These are phyloP conservation scores for Knufia petricola DNA, from an alignment of 2,329 filamentous ascomycete genomes.

Conservation along the genomic window DNA sequence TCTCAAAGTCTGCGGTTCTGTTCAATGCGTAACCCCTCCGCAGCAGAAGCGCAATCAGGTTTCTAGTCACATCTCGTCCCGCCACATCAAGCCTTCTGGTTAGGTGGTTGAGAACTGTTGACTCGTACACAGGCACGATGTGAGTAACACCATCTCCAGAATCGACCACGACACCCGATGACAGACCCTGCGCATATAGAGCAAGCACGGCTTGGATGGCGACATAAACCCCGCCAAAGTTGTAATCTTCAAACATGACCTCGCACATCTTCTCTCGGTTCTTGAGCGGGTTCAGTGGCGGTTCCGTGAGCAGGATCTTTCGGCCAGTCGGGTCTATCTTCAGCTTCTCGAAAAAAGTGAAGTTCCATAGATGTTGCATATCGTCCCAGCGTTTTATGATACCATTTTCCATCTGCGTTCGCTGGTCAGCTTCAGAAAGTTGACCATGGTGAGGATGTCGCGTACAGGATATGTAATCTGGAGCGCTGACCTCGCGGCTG, in stretches of 20 bases:
- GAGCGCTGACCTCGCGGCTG: constrained; percentile 89
- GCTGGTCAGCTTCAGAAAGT: constrained; percentile 9
- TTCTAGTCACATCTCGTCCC: constrained; percentile 94
- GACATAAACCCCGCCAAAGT: constrained; percentile 93
- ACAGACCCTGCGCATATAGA: constrained; percentile 88
- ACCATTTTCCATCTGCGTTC: constrained; percentile 86
- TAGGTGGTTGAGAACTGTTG: constrained; percentile 92
- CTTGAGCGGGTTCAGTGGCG: constrained; percentile 92
- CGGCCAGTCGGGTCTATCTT: constrained; percentile 79
- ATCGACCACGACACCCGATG: constrained; percentile 94
- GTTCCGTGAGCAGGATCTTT: constrained; percentile 96
- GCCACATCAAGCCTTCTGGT: constrained; percentile 90
- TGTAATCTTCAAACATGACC: constrained; percentile 97
- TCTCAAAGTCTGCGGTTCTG: constrained; percentile 97
- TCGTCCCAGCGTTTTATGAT: constrained; percentile 99
- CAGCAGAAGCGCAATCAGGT: constrained; percentile 87
- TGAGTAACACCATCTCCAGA: constrained; percentile 97
- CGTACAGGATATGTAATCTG: constrained; percentile 90
- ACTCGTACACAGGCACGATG: constrained; percentile 97
- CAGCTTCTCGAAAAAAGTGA: constrained; percentile 97
- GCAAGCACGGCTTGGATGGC: constrained; percentile 95
- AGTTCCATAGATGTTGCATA: constrained; percentile 99
- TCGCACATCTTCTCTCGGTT: constrained; percentile 98
- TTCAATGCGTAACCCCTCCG: constrained; percentile 94
- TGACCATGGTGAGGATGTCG: constrained; percentile 11